Conservation (phyloP, 148 eudicot genomes). For the Persicaria tinctoria region DNA sequence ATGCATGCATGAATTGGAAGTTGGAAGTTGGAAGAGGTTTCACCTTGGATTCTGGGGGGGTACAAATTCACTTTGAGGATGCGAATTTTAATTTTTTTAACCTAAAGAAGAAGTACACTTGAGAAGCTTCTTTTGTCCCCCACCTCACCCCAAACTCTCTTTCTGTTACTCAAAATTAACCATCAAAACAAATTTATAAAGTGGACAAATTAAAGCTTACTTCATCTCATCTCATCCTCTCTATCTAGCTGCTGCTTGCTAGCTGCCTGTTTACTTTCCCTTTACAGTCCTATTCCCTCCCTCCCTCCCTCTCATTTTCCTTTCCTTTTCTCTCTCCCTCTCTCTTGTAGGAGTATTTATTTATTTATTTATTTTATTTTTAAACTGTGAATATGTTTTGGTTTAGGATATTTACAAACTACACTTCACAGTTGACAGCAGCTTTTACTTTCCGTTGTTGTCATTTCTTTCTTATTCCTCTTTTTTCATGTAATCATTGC, state of each 20-base stretch:
- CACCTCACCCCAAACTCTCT: neutral
- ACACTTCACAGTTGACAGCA: neutral
- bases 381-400: too few relatives aligned
- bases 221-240: neutral
- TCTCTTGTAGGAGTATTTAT: too few relatives aligned
- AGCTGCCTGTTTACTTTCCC: neutral
- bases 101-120: constrained; percentile 13
- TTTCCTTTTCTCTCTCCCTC: neutral
- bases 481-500: neutral
- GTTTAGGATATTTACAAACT: too few relatives aligned
- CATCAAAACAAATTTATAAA: too few relatives aligned
- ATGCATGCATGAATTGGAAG: neutral
- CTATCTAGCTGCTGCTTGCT: too few relatives aligned
- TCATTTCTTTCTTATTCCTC: neutral
- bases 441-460: neutral
- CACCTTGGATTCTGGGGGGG: constrained; percentile 8
- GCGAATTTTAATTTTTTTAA: neutral
- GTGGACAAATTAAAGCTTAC: neutral
- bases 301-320: neutral
- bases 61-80: neutral
- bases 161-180: neutral
- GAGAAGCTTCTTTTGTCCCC: constrained; percentile 16
- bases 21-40: too few relatives aligned
- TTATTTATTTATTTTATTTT: too few relatives aligned
- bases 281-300: neutral